Percentiles rank a stretch among this genome's conserved stretches.
These are phyloP conservation scores for Trichoderma asperellum DNA, from an alignment of 2,329 filamentous ascomycete species.

Conservation along the genomic window DNA sequence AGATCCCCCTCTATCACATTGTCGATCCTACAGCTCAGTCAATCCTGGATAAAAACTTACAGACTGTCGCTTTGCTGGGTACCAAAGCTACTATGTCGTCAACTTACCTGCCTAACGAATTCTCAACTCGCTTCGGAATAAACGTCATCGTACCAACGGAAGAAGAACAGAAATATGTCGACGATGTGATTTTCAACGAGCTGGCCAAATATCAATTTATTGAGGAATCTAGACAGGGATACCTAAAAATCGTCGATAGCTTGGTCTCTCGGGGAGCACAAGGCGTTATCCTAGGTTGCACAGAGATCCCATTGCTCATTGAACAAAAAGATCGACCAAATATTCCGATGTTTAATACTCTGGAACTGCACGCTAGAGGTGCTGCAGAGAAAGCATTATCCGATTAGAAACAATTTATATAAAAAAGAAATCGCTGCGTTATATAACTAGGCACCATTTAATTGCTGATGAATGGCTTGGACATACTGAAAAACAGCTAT, in stretches of 20 bases:
- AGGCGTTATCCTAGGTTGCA: constrained; percentile 28
- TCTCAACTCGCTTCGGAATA: constrained; percentile 22
- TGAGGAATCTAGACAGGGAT: constrained; percentile 2
- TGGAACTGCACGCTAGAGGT: constrained; percentile 29
- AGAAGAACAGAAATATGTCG: constrained; percentile 27
- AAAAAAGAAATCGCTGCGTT: neutral
- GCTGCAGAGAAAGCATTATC: constrained; percentile 26
- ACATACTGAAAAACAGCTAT: neutral
- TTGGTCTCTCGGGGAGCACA: constrained; percentile 29
- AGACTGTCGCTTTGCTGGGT: constrained; percentile 24
- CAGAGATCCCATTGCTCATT: constrained; percentile 34
- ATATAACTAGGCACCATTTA: neutral
- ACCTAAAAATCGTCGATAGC: constrained; percentile 28
- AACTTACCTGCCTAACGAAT: constrained; percentile 27
- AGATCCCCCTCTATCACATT: constrained; percentile 31
- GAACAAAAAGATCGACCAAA: constrained; percentile 27
- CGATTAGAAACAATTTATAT: neutral
- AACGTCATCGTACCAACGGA: constrained; percentile 28
- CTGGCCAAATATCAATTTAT: constrained; percentile 25
- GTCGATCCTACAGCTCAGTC: constrained; percentile 28
- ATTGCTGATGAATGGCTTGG: neutral
- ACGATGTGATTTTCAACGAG: constrained; percentile 29
- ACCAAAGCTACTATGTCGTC: constrained; percentile 31
- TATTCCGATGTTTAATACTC: constrained; percentile 30
- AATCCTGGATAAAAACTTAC: constrained; percentile 11